A percentile compares a stretch with the other conserved stretches of the same genome.
Conservation (phyloP, 2,329 filamentous ascomycete species). For the Teratosphaeria pseudoeucalypti region DNA sequence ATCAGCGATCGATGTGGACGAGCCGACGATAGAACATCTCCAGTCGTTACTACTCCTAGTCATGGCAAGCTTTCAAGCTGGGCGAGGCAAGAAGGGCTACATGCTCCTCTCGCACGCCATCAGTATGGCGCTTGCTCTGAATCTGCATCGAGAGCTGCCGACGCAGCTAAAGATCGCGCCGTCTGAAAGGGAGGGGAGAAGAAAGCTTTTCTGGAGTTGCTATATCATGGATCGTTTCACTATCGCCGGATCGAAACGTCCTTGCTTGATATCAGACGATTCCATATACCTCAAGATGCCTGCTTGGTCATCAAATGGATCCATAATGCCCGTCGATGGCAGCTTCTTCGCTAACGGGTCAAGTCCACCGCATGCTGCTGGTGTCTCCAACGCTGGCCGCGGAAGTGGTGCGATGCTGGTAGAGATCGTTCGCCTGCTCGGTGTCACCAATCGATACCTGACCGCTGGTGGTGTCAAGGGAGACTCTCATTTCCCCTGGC, state of each 20-base stretch:
- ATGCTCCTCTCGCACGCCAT: constrained; percentile 74
- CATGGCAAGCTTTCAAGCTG: constrained; percentile 64
- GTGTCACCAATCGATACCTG: constrained; percentile 73
- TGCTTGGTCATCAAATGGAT: constrained; percentile 56
- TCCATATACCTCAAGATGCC: constrained; percentile 66
- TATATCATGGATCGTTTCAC: constrained; percentile 80
- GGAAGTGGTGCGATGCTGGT: constrained; percentile 73
- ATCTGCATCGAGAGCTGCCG: constrained; percentile 68
- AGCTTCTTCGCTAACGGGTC: constrained; percentile 71
- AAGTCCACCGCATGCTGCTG: constrained; percentile 45
- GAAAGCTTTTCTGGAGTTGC: constrained; percentile 81
- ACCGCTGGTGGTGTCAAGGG: constrained; percentile 79
- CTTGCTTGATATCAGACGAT: constrained; percentile 69
- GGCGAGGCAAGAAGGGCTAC: constrained; percentile 74
- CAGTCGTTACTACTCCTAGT: constrained; percentile 67
- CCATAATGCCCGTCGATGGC: constrained; percentile 57
- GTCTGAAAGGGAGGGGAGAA: constrained; percentile 62
- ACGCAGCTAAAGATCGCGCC: constrained; percentile 50
- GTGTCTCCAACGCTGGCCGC: constrained; percentile 53
- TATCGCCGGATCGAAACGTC: constrained; percentile 69
- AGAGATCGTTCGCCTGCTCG: constrained; percentile 72
- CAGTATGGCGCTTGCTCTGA: constrained; percentile 73
- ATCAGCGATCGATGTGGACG: constrained; percentile 63
- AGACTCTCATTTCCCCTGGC: constrained; percentile 86
- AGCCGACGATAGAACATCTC: constrained; percentile 67